Conservation (phyloP, 768 basidiomycete genomes). For the Agrocybe chaxingu region DNA sequence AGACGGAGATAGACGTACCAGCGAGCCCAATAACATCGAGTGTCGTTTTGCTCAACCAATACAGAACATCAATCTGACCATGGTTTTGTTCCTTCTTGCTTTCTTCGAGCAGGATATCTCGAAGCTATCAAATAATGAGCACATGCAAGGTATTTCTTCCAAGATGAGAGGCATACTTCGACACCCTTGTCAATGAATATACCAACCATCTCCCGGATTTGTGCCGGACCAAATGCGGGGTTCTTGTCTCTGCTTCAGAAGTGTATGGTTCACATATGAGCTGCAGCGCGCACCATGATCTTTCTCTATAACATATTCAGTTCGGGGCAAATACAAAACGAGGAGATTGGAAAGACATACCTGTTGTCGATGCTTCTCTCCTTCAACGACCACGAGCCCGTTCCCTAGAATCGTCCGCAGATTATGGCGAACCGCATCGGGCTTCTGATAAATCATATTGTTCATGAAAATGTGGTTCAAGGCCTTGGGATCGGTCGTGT, state of each 20-base stretch:
- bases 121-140: conserved; percentile 29
- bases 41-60: conserved; percentile 65
- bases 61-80: conserved; percentile 51
- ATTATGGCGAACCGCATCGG: conserved; percentile 32
- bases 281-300: conserved; percentile 35
- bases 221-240: conserved; percentile 61
- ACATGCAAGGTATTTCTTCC: background rate
- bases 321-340: background rate
- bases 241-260: conserved; percentile 36
- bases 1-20: conserved; percentile 37
- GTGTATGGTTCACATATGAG: background rate
- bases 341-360: conserved; percentile 18
- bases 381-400: conserved; percentile 50
- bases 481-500: conserved; percentile 60
- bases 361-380: conserved; percentile 44
- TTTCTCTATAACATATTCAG: conserved; percentile 26
- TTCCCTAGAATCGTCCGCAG: conserved; percentile 42
- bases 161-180: conserved; percentile 30
- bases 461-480: conserved; percentile 63
- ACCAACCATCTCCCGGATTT: conserved; percentile 53
- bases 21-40: conserved; percentile 76
- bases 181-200: conserved; percentile 57
- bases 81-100: conserved; percentile 23
- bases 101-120: conserved; percentile 43
- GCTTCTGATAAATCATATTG: conserved; percentile 53